phyloP scores from a whole-genome alignment of 495 filamentous ascomycete species.

The Penicillium goetzii region DNA sequence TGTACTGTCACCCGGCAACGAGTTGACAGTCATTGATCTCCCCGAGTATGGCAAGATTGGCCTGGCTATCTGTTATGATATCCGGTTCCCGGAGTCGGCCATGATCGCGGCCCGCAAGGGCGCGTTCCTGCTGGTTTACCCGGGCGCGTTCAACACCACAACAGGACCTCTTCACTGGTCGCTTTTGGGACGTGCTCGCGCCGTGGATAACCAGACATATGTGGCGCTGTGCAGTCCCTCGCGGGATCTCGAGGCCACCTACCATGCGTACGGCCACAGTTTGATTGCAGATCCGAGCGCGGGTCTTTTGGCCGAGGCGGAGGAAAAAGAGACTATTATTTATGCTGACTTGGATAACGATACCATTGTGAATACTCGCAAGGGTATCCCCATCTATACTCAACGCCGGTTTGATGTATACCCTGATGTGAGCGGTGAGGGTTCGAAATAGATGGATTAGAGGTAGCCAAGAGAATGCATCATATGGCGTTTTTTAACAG shows the following conservation, averaged over 20 bases:
- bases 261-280: slow-evolving; percentile 92
- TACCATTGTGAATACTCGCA: slow-evolving; percentile 75
- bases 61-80: slow-evolving; percentile 94
- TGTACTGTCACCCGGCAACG: slow-evolving; percentile 80
- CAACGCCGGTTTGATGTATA: slow-evolving; percentile 97
- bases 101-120: slow-evolving; percentile 85
- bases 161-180: slow-evolving; percentile 93
- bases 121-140: slow-evolving; percentile 85
- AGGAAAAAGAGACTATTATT: slow-evolving; percentile 74
- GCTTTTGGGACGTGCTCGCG: slow-evolving; percentile 78
- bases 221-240: slow-evolving; percentile 92
- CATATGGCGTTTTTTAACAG: not conserved
- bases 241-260: slow-evolving; percentile 73
- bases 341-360: slow-evolving; percentile 72
- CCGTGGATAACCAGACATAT: slow-evolving; percentile 93
- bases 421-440: slow-evolving; percentile 71
- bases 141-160: slow-evolving; percentile 93
- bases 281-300: slow-evolving; percentile 91
- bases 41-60: slow-evolving; percentile 85
- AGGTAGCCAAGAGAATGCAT: not conserved
- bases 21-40: slow-evolving; percentile 78
- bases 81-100: slow-evolving; percentile 93
- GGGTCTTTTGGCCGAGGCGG: slow-evolving; percentile 70
- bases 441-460: slow-evolving; percentile 16
- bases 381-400: slow-evolving; percentile 78